Base-by-base conservation (phyloP, 306 rosid species). In the Vicia villosa region DNA sequence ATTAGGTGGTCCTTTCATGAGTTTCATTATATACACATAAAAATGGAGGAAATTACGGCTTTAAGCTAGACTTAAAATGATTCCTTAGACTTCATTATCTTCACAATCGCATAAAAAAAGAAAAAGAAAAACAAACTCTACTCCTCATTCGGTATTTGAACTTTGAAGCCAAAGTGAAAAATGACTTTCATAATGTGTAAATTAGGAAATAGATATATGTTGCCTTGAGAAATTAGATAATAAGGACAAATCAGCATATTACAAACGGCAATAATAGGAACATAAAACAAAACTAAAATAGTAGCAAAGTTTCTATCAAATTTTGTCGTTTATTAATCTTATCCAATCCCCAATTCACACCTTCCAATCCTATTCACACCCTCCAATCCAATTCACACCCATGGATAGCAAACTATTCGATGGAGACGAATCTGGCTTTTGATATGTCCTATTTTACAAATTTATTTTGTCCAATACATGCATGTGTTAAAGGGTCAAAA, bases 311-410 rank as follows among this genome's bases (percentile, higher is more conserved):
- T 51, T 43, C 15, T 34, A 32, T 43, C 42, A 26, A 57, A 61
- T 37, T 52, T 72, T 60, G 81, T 76, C 81, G 59, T 72, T 45
- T 76, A 72, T 38, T n/a, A 10, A 60, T 60, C 60, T 64, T 66
- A 67, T 57, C 81, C 42, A 59, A 66, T 76, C 20, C 34, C 77
- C 69, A 56, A 42, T 42, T 45, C 2, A 3, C 14, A 19, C 11
- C 41, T 5, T 2, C 41, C 34, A 30, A 30, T 30, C 34, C 34
- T 4, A 30, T 30, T 47, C 59, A 16, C 74, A 57, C 52, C 50
- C 65, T 49, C 68, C 72, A 63, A 52, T 54, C 56, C 72, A 43
- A 64, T 47, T 13, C 40, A 24, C 78, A 58, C 45, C 66, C 30
- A 20, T 51, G 46, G 66, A 77, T 56, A 10, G 37, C 24, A 62